phyloP scores from a whole-genome alignment of 345 rosid species.

The Cardamine occulta region DNA sequence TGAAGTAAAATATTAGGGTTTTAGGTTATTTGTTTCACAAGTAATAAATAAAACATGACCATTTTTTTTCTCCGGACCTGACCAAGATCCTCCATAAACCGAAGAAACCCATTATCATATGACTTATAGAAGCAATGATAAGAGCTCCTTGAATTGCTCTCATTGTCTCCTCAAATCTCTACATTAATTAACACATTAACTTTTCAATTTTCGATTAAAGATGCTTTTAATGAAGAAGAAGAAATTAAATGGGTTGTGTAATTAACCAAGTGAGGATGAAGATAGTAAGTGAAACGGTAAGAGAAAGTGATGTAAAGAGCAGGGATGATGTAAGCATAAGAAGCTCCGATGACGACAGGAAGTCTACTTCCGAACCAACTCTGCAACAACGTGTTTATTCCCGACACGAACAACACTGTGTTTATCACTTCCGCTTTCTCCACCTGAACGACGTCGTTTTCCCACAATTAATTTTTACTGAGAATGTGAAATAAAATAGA shows the following conservation, averaged over 20 bases:
- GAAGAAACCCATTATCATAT: constrained; percentile 70
- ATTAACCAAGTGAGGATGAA: constrained; percentile 62
- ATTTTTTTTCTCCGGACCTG: constrained; percentile 48
- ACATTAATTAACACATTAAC: constrained; percentile 18
- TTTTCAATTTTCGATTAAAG: background rate
- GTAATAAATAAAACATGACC: background rate
- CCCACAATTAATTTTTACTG: background rate
- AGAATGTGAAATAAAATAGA: background rate
- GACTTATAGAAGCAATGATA: constrained; percentile 64
- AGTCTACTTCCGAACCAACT: constrained; percentile 76
- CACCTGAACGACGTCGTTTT: constrained; percentile 43
- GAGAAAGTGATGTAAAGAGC: constrained; percentile 67
- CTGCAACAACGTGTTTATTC: constrained; percentile 74
- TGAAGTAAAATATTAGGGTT: constrained; percentile 29
- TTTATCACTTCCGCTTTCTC: constrained; percentile 86
- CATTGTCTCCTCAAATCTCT: constrained; percentile 73
- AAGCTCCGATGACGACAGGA: constrained; percentile 84
- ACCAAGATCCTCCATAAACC: constrained; percentile 82
- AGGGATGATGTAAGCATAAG: constrained; percentile 77
- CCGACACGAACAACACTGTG: constrained; percentile 76
- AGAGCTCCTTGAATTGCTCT: constrained; percentile 82
- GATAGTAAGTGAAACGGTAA: constrained; percentile 38
- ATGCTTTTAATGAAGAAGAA: background rate
- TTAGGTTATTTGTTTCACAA: background rate
- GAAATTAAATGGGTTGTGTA: constrained; percentile 1